phyloP scores from a whole-genome alignment of 2,329 filamentous ascomycete species.

The Exophiala mesophila region DNA sequence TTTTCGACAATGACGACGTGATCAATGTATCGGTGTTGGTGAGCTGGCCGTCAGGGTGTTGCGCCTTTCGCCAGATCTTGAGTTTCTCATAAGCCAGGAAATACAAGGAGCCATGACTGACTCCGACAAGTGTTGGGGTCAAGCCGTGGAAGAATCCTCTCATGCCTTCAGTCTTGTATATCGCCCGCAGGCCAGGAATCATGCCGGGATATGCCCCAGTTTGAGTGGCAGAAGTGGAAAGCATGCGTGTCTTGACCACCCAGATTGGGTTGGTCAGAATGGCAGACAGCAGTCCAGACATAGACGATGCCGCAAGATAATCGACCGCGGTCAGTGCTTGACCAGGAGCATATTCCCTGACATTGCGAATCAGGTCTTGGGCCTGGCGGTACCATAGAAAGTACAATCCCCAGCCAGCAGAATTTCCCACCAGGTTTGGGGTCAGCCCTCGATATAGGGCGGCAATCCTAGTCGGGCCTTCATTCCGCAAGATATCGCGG shows the following conservation, averaged over 20 bases:
- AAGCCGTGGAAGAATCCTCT: conserved; percentile 84
- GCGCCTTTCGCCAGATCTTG: conserved; percentile 39
- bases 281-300: conserved; percentile 68
- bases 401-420: conserved; percentile 84
- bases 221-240: conserved; percentile 70
- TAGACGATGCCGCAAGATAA: conserved; percentile 73
- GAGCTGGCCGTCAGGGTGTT: conserved; percentile 41
- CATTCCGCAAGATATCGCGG: conserved; percentile 48
- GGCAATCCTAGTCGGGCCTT: conserved; percentile 48
- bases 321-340: conserved; percentile 52
- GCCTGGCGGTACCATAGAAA: conserved; percentile 69
- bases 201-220: conserved; percentile 79
- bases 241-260: conserved; percentile 97
- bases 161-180: conserved; percentile 67
- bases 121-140: conserved; percentile 74
- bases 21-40: conserved; percentile 72
- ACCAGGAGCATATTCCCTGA: conserved; percentile 31
- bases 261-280: conserved; percentile 90
- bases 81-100: conserved; percentile 88
- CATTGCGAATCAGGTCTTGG: conserved; percentile 49
- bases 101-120: conserved; percentile 88
- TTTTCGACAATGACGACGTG: conserved; percentile 74
- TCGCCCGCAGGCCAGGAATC: conserved; percentile 60
- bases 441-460: conserved; percentile 85
- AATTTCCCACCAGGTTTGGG: conserved; percentile 88